Evolutionary conservation across 2,329 filamentous ascomycete genomes (phyloP).

Genomic region (Penicillium sp.): DNA sequence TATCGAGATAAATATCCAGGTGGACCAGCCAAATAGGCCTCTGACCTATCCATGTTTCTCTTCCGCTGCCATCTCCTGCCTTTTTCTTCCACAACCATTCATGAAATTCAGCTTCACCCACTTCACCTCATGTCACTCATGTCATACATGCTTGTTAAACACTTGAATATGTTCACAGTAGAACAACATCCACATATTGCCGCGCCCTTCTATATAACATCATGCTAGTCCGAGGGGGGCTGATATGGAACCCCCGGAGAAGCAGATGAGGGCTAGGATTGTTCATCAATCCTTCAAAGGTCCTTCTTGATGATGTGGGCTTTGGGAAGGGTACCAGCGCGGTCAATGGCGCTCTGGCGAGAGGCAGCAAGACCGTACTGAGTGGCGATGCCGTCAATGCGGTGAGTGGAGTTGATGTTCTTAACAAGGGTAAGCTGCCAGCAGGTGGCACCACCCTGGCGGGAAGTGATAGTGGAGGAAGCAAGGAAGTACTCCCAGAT

Average conservation of each 20-base stretch:
- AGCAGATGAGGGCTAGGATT: not conserved
- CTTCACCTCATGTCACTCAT: slow-evolving; percentile 8
- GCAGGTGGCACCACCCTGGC: slow-evolving; percentile 81
- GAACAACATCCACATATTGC: slow-evolving; percentile 5
- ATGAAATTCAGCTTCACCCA: not conserved
- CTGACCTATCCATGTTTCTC: slow-evolving; percentile 4
- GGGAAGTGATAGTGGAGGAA: slow-evolving; percentile 78
- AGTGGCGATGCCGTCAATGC: slow-evolving; percentile 68
- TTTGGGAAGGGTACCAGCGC: slow-evolving; percentile 37
- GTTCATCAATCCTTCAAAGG: slow-evolving; percentile 16
- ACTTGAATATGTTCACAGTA: slow-evolving; percentile 1
- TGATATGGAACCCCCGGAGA: not conserved
- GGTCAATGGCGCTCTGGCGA: slow-evolving; percentile 49
- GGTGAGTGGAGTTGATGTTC: slow-evolving; percentile 85
- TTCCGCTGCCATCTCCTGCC: not conserved
- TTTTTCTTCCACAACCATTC: not conserved
- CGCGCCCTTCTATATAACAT: not conserved
- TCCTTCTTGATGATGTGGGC: slow-evolving; percentile 37
- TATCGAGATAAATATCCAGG: not conserved
- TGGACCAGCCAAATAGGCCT: slow-evolving; percentile 8
- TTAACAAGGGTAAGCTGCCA: slow-evolving; percentile 85
- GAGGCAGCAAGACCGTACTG: slow-evolving; percentile 71
- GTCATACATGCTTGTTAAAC: slow-evolving; percentile 6
- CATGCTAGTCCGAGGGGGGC: not conserved
- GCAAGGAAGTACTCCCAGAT: slow-evolving; percentile 93